These are phyloP conservation scores for Silene uniflora DNA, from an alignment of 148 eudicot species.

Conservation along the genomic window DNA sequence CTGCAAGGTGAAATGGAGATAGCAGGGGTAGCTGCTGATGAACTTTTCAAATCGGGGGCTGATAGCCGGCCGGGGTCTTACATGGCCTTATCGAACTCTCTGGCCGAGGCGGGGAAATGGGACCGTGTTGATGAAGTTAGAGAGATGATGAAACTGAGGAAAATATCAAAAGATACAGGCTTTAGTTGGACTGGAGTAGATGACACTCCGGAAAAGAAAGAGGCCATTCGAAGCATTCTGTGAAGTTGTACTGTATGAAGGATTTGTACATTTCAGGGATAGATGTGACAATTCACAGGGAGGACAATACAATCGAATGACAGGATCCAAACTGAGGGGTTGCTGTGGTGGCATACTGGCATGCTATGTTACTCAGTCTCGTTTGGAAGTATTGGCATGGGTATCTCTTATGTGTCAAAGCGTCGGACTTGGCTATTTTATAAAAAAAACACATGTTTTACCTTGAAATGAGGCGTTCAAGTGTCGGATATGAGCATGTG, in stretches of 20 bases:
- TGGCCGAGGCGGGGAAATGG: constrained; percentile 89
- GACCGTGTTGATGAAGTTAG: constrained; percentile 67
- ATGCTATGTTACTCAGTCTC: too few species aligned
- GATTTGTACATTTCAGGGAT: background rate
- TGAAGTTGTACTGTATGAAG: background rate
- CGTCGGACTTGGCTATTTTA: too few species aligned
- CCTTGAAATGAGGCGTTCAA: too few species aligned
- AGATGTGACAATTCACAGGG: background rate
- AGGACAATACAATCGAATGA: background rate
- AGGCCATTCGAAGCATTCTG: background rate
- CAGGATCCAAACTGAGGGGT: background rate
- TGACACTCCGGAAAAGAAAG: constrained; percentile 21
- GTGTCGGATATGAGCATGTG: too few species aligned
- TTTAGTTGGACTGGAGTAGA: constrained; percentile 74
- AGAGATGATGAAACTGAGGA: constrained; percentile 75
- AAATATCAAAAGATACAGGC: constrained; percentile 65
- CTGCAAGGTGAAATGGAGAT: constrained; percentile 74
- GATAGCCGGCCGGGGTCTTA: constrained; percentile 76
- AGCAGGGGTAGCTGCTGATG: constrained; percentile 64
- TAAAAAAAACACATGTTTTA: too few species aligned
- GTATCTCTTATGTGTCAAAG: too few species aligned
- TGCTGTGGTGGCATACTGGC: too few species aligned
- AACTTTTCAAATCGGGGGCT: constrained; percentile 51
- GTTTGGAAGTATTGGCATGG: too few species aligned
- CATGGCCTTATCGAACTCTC: constrained; percentile 65